Evolutionary conservation across 805 yeast species (phyloP), one percentile per base, ranked within the genome.

Genomic region (Saturnispora gosingensis): DNA sequence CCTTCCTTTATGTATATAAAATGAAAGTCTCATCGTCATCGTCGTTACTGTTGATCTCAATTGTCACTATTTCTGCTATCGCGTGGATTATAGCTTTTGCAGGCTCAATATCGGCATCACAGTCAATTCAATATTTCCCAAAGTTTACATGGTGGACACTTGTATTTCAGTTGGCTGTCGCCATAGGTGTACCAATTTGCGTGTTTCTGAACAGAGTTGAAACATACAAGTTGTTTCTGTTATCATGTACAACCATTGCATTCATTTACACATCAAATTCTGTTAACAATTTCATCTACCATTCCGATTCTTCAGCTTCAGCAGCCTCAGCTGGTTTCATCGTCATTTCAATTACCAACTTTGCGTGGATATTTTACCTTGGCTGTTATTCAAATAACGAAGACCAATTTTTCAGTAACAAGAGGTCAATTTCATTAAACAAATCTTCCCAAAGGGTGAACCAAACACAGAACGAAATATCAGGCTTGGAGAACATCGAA

Each of bases 131-230:
- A 15, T 57, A 67, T 5, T 88, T 84, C 63, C 97, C 97, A 1
- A 78, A 80, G 57, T 85, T 91, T 67, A 80, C 93, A 4, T 91
- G 99, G 99, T 93, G 99, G 99, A 96, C 95, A 1, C 67, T 93
- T 5, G 90, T 85, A 2, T 93, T 80, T 63, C 82, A 91, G 67
- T 71, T 89, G 20, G 55, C 87, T 30, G 58, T 88, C 42, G 74
- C 85, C 20, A 58, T 80, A 5, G 64, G 73, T 20, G 73, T 78
- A 54, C 74, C 75, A 42, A 59, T 73, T 51, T 71, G 80, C 56
- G 88, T 77, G 67, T 75, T 66, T 62, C 81, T 65, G 60, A 83
- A 85, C 67, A 68, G 80, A 43, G 72, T 88, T 54, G 88, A 85
- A 62, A 73, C 78, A 54, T 88, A 93, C 70, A 78, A 84, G 59